Percentiles rank a stretch among this genome's conserved stretches.
These are phyloP conservation scores for Linum usitatissimum DNA, from an alignment of 345 rosid species.

Conservation along the genomic window DNA sequence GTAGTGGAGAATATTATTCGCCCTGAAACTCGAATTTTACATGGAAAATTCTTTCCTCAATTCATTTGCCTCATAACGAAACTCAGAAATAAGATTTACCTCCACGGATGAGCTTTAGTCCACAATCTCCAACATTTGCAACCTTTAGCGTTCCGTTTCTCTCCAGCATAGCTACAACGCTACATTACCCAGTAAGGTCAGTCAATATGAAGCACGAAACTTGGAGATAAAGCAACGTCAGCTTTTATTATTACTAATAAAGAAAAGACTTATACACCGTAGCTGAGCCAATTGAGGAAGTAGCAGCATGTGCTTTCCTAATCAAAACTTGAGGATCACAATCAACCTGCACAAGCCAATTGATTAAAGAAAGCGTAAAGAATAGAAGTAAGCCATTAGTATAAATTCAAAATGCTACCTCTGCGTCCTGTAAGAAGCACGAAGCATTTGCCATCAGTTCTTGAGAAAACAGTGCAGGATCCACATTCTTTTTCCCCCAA, in stretches of 20 bases:
- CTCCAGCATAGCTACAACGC: slow-evolving; percentile 74
- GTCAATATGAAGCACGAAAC: background rate
- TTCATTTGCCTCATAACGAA: background rate
- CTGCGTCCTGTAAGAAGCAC: slow-evolving; percentile 40
- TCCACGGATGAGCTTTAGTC: slow-evolving; percentile 58
- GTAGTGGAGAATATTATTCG: slow-evolving; percentile 50
- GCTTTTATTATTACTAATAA: background rate
- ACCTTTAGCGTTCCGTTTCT: slow-evolving; percentile 53
- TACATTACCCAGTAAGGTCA: slow-evolving; percentile 20
- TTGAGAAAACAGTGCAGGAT: slow-evolving; percentile 67
- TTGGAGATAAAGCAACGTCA: slow-evolving; percentile 9
- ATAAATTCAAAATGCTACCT: slow-evolving; percentile 23
- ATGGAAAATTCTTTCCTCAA: background rate
- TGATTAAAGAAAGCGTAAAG: too few relatives aligned
- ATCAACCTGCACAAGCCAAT: slow-evolving; percentile 34
- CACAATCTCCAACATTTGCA: slow-evolving; percentile 83
- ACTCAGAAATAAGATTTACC: slow-evolving; percentile 21
- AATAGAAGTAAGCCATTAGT: too few relatives aligned
- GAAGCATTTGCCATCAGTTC: slow-evolving; percentile 69
- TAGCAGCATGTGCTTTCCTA: slow-evolving; percentile 71
- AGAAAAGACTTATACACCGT: slow-evolving; percentile 41
- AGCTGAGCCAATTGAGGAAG: slow-evolving; percentile 68
- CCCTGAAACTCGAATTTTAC: slow-evolving; percentile 34
- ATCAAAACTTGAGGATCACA: slow-evolving; percentile 70
- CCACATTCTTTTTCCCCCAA: slow-evolving; percentile 86